Evolutionary conservation across 805 yeast species (phyloP), one percentile per base, ranked within the genome.

Genomic region (Yarrowia alimentaria): DNA sequence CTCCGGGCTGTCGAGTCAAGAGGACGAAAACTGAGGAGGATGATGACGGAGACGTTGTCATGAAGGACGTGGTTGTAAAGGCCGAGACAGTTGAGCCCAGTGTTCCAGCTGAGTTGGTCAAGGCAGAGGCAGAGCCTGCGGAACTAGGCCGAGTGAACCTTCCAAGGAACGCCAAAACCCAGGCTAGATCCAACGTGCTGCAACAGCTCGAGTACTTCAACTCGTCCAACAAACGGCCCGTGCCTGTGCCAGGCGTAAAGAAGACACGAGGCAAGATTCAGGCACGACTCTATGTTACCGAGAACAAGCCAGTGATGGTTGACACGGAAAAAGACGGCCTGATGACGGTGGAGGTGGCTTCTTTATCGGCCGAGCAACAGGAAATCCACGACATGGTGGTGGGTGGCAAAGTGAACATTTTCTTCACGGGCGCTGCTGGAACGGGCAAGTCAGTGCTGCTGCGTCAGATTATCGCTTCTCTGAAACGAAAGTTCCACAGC

Each of bases 391-490:
- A 79, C 8, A 66, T 85, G 50, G 95, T 83, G 0, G 66, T 77
- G 34, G 61, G 70, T 17, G 89, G 94, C 0, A 33, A 54, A 2
- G 68, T 71, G 13, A 86, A 83, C 54, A 68, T 93, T 3, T 93
- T 93, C 62, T 93, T 86, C 64, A 93, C 99, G 0, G 99, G 99
- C 45, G 88, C 97, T 25, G 99, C 99, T 0, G 99, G 99, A 60
- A 93, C 99, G 0, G 99, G 99, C 62, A 93, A 93, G 63, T 91
- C 99, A 1, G 83, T 93, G 4, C 70, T 93, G n/a, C 68, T 93
- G 45, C 75, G 79, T 45, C 79, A 81, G 30, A 69, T 93, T 20
- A 88, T 93, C 16, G 61, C 68, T 14, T 71, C 73, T 20, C 66
- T 88, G 43, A 65, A 66, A 14, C 54, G 58, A 1, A 68, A 73